Evolutionary conservation across 2,329 filamentous ascomycete species (phyloP), one percentile per base, ranked within the genome.

Genomic region (Neofusicoccum kwambonambiense): DNA sequence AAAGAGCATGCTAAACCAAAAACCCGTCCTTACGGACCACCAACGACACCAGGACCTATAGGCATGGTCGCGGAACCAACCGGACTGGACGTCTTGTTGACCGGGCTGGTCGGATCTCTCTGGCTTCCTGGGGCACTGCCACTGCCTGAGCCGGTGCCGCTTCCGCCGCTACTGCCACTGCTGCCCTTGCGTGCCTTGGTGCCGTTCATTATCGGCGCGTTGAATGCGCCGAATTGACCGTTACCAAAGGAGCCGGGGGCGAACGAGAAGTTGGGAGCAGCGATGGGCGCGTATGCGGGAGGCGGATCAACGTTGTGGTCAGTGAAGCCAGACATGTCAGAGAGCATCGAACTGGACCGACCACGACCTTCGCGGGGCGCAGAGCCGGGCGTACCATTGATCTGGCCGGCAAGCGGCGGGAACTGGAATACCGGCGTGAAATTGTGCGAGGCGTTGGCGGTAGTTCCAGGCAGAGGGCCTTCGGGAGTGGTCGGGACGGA

Each of bases 401-500:
- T 64, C 9, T 73, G 72, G 5, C 67, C 67, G 19, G 74, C 69
- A 61, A 75, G 64, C 19, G 72, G 70, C 1, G 76, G 75, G 65
- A 78, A 78, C 44, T 76, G 74, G 69, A 76, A 78, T 68, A 72
- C 74, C n/a, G 51, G 64, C 22, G 73, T 71, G 70, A 76, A 76
- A 22, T 75, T 71, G 19, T 64, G 64, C 37, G 57, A 17, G 34
- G 45, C 15, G n/a, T 27, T 7, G 31, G 51, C 62, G 5, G 61
- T 81, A 9, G 84, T 85, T 64, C 84, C 84, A 27, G 85, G 84
- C 13, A 87, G 75, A 37, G 82, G 80, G 34, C 84, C 84, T 75
- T 88, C 86, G n/a, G 86, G 86, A n/a, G 86, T 87, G 0, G 78
- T 77, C 37, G 80, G 80, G 45, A 80, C 76, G 31, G 79, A 78